Evolutionary conservation across 169 alveolate species (phyloP), one percentile per base, ranked within the genome.

Genomic region (Plasmodium malariae): DNA sequence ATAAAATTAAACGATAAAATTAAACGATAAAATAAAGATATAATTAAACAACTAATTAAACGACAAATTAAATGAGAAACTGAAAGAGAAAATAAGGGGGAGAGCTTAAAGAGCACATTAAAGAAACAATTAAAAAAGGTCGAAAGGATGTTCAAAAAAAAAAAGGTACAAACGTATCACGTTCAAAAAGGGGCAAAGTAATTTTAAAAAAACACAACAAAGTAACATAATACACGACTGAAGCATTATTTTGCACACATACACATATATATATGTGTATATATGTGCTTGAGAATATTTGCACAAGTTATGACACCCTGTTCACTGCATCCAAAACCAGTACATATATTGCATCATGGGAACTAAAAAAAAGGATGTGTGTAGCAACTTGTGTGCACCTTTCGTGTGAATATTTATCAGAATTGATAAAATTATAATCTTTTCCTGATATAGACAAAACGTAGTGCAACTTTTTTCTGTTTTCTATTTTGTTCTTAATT

Each of bases 371-470:
- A 40, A 69, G 69, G 0, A 85, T 17, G 34, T 85, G 92, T n/a
- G 26, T 43, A 65, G 69, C 28, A 1, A 43, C 12, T 30, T 85
- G 92, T n/a, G 40, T 68, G 40, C 65, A 85, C 68, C n/a, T 68
- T 49, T 68, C 76, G 43, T 85, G 85, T 11, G 63, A 54, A 63
- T 70, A 60, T 28, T 70, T 85, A 28, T 85, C 74, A 40, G n/a
- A 55, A 69, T 85, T 59, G 21, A 85, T 70, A 69, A 85, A 85
- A 72, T 63, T 69, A 60, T 59, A 37, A 21, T 69, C 80, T 9
- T 68, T 54, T 37, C 87, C 74, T 37, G n/a, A 70, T 2, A 85
- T 40, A 26, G 92, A 54, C 24, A 85, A 28, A 40, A 69, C 87
- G 48, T 85, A 85, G 30, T 63, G 59, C 9, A 85, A 48, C 65